Conservation (phyloP, 2,329 filamentous ascomycete species). For the Polychaeton citri region DNA sequence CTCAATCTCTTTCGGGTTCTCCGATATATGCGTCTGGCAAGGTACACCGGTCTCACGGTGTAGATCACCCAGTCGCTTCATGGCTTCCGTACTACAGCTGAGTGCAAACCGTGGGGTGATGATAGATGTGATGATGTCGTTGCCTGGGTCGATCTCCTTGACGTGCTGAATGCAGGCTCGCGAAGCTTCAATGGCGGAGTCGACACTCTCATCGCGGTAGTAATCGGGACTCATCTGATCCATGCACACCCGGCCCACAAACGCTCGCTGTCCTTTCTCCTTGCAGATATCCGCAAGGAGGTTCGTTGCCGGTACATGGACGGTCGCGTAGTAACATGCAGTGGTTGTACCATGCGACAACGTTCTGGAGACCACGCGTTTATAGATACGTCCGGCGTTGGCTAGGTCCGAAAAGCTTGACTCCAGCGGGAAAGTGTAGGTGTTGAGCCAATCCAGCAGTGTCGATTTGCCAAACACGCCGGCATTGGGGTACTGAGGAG, state of each 20-base stretch:
- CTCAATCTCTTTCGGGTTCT: constrained; percentile 61
- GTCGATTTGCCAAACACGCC: constrained; percentile 91
- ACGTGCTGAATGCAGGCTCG: constrained; percentile 44
- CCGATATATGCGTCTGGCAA: constrained; percentile 80
- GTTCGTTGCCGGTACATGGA: constrained; percentile 79
- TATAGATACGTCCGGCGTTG: constrained; percentile 60
- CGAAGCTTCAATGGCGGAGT: constrained; percentile 42
- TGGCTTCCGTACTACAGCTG: constrained; percentile 39
- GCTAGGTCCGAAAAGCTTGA: constrained; percentile 51
- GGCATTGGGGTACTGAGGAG: constrained; percentile 84
- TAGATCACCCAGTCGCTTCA: constrained; percentile 51
- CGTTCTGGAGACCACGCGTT: constrained; percentile 63
- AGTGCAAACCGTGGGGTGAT: constrained; percentile 58
- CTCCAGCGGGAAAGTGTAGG: constrained; percentile 91
- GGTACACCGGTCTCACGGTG: constrained; percentile 50
- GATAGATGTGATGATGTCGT: constrained; percentile 59
- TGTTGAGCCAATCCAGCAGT: constrained; percentile 83
- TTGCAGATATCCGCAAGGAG: constrained; percentile 75
- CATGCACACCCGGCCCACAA: constrained; percentile 94
- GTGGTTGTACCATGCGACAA: constrained; percentile 86
- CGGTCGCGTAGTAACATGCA: constrained; percentile 87
- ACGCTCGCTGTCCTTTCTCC: constrained; percentile 68
- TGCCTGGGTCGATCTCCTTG: constrained; percentile 47
- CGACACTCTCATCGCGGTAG: constrained; percentile 62
- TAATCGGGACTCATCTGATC: constrained; percentile 58